Evolutionary conservation across 805 yeast genomes (phyloP).

Genomic region (Hanseniaspora valbyensis): DNA sequence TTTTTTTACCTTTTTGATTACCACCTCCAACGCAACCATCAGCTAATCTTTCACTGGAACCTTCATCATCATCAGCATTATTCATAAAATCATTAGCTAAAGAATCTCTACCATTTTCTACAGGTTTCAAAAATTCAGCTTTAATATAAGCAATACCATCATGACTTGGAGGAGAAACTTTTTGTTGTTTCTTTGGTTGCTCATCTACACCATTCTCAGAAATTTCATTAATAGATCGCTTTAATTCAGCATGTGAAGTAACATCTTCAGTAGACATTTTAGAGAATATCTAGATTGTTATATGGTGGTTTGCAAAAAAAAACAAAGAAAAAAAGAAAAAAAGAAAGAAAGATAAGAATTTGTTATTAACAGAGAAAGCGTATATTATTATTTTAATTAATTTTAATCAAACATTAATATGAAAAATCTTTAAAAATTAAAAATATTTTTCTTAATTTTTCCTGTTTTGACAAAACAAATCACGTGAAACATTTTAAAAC

Average conservation of each 20-base stretch:
- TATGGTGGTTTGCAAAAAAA: no score
- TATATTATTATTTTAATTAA: no score
- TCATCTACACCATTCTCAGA: constrained; percentile 21
- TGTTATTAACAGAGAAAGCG: no score
- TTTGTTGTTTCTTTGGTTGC: constrained; percentile 21
- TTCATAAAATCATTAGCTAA: constrained; percentile 3
- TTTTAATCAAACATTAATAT: no score
- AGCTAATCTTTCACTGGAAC: constrained; percentile 31
- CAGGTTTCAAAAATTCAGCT: constrained; percentile 48
- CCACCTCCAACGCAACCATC: constrained; percentile 29
- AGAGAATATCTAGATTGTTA: no score
- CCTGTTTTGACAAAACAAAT: no score
- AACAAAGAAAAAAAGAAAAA: no score
- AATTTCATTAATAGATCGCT: constrained; percentile 17
- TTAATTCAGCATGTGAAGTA: neutral
- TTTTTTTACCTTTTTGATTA: constrained; percentile 31
- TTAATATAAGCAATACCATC: constrained; percentile 69
- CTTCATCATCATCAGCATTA: constrained; percentile 36
- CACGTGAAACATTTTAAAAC: no score
- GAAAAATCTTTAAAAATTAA: no score
- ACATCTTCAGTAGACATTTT: neutral
- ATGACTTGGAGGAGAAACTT: constrained; percentile 24
- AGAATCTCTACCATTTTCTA: constrained; percentile 17
- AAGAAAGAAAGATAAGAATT: no score
- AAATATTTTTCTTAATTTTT: no score